Evolutionary conservation across 805 yeast genomes (phyloP), one percentile per base, ranked within the genome.

Genomic region (Yarrowia osloensis): DNA sequence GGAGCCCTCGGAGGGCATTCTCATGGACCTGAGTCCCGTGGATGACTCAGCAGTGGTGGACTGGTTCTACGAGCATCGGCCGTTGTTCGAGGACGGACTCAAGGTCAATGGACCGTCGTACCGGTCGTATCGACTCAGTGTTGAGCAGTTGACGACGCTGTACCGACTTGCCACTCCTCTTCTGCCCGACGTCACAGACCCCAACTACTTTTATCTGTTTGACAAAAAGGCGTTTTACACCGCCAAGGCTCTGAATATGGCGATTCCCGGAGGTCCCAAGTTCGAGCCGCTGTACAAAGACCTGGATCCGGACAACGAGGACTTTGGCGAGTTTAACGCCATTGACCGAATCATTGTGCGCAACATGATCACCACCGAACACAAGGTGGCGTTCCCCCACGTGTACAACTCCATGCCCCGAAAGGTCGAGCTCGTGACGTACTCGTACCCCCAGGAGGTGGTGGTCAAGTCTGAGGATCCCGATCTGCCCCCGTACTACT

Each of bases 201-300:
- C 84, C 19, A 89, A 90, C 73, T 85, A 84, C 72, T 83, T 78
- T 68, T 89, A 89, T 72, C 77, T 92, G 44, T 94, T 93, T 75
- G 92, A 93, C 72, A 86, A 85, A 67, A 82, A 88, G 66, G 82
- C 97, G 0, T 90, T 95, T 70, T 85, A 88, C 75, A 93, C 97
- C 0, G 96, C 98, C 0, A 95, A 95, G 74, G 94, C 96, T 9
- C 81, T 95, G 62, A 91, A 93, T 73, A 82, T 88, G 52, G 88
- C 96, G 1, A 81, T 95, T 37, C 97, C 98, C 0, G 97, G 97
- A 13, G 99, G 99, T 0, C 98, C 99, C 13, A 90, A 89, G 74
- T 95, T 92, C 77, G 98, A 93, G 77, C 97, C 97, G 0, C 77
- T 93, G 17, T 86, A 82, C 77, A 86, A 87, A 69, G 90, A 88